These are phyloP conservation scores for Aspergillus fumigatus DNA, from an alignment of 2,329 filamentous ascomycete species.

Conservation along the genomic window DNA sequence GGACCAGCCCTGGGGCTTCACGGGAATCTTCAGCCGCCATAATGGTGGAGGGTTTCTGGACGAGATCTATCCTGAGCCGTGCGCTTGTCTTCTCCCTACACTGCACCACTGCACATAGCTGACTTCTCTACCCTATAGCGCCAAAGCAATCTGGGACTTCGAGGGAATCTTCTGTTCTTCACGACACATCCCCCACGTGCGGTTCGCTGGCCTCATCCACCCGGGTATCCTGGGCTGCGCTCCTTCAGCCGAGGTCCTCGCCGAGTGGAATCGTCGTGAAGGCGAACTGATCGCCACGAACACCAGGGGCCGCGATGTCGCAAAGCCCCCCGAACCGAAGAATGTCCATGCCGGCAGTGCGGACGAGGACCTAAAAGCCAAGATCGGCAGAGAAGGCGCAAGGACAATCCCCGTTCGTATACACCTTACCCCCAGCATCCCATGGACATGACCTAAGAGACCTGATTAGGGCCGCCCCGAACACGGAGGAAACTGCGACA, in stretches of 20 bases:
- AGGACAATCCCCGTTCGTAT: conserved; percentile 66
- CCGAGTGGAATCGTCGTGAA: conserved; percentile 80
- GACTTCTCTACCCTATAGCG: conserved; percentile 28
- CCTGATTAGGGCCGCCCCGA: conserved; percentile 62
- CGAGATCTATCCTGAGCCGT: conserved; percentile 80
- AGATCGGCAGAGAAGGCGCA: conserved; percentile 72
- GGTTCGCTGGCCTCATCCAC: conserved; percentile 85
- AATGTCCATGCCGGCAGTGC: conserved; percentile 70
- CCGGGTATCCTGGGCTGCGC: conserved; percentile 89
- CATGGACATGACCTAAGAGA: background rate
- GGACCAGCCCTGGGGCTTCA: conserved; percentile 85
- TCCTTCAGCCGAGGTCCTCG: conserved; percentile 71
- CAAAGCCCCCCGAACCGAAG: conserved; percentile 67
- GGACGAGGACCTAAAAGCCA: conserved; percentile 54
- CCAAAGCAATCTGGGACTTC: conserved; percentile 73
- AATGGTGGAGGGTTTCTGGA: conserved; percentile 90
- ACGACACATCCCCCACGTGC: conserved; percentile 79
- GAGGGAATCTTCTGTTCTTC: conserved; percentile 77
- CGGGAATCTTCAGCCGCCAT: conserved; percentile 70
- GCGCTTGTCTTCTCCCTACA: conserved; percentile 24
- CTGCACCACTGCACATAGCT: background rate
- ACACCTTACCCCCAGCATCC: background rate
- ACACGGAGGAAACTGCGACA: conserved; percentile 87
- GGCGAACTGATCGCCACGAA: conserved; percentile 68
- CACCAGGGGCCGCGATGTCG: conserved; percentile 65